These are phyloP conservation scores for Monosporascus sp. DNA, from an alignment of 2,329 filamentous ascomycete species.

Conservation along the genomic window DNA sequence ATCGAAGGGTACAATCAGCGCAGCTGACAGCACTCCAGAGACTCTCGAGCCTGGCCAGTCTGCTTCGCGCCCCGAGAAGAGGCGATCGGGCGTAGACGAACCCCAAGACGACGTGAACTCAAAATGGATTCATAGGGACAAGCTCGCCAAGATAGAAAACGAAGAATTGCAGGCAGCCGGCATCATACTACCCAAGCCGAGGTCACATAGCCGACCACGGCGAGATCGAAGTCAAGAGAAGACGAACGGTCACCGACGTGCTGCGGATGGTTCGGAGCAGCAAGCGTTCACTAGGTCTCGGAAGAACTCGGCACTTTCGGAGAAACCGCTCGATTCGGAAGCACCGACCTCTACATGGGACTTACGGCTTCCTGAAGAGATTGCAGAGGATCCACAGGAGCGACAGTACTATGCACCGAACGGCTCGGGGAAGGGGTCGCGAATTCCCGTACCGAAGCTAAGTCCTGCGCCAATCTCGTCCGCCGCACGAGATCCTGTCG, in stretches of 20 bases:
- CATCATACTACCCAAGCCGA: slow-evolving; percentile 52
- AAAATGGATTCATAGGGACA: slow-evolving; percentile 83
- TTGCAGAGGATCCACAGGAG: slow-evolving; percentile 53
- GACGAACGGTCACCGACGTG: slow-evolving; percentile 25
- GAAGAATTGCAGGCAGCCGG: slow-evolving; percentile 75
- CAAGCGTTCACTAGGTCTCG: slow-evolving; percentile 26
- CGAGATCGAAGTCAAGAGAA: slow-evolving; percentile 37
- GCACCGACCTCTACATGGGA: slow-evolving; percentile 57
- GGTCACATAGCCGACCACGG: slow-evolving; percentile 45
- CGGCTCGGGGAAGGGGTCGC: slow-evolving; percentile 59
- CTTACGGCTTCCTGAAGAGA: slow-evolving; percentile 71
- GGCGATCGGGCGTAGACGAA: slow-evolving; percentile 24
- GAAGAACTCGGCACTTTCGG: slow-evolving; percentile 33
- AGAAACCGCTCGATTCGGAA: slow-evolving; percentile 8
- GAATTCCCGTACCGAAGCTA: slow-evolving; percentile 78
- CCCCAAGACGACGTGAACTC: slow-evolving; percentile 49
- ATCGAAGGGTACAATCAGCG: neutral
- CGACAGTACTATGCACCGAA: slow-evolving; percentile 42
- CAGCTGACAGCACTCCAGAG: slow-evolving; percentile 16
- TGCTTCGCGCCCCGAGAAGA: slow-evolving; percentile 16
- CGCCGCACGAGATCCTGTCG: slow-evolving; percentile 49
- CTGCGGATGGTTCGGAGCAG: slow-evolving; percentile 26
- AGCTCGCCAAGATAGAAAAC: slow-evolving; percentile 75
- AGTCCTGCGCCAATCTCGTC: slow-evolving; percentile 72
- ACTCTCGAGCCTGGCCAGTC: slow-evolving; percentile 14